Percentiles rank a stretch among this genome's conserved stretches.
Conservation (phyloP, 2,329 filamentous ascomycete genomes). For the Aureobasidium mangrovei region DNA sequence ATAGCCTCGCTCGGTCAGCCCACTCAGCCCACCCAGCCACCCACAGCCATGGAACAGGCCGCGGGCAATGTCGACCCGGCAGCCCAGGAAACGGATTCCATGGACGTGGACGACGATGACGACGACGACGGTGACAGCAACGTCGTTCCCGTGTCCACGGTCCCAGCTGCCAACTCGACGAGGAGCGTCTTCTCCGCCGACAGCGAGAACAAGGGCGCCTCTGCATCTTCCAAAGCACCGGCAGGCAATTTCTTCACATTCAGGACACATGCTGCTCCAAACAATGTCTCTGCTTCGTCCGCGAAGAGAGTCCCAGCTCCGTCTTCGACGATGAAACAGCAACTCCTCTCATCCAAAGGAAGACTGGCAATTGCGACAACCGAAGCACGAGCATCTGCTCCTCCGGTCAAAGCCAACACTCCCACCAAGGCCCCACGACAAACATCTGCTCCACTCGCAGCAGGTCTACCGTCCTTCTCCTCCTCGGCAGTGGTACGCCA, state of each 20-base stretch:
- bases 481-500: neutral
- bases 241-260: neutral
- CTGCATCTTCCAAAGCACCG: neutral
- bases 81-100: neutral
- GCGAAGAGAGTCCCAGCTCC: too few relatives aligned
- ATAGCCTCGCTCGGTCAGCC: neutral
- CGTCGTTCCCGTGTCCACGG: too few relatives aligned
- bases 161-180: neutral
- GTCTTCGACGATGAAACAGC: neutral
- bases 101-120: neutral
- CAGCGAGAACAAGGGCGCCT: neutral
- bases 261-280: neutral
- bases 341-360: neutral
- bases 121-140: neutral
- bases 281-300: neutral
- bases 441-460: neutral
- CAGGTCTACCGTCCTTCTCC: neutral
- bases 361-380: neutral
- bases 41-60: conserved; percentile 1
- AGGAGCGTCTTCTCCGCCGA: neutral
- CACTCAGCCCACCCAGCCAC: neutral
- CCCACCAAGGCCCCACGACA: too few relatives aligned
- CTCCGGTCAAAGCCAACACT: neutral
- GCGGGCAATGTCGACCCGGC: neutral
- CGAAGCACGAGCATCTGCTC: neutral